Evolutionary conservation across 1,284 basidiomycete genomes (phyloP).

Genomic region (Malassezia pachydermatis): DNA sequence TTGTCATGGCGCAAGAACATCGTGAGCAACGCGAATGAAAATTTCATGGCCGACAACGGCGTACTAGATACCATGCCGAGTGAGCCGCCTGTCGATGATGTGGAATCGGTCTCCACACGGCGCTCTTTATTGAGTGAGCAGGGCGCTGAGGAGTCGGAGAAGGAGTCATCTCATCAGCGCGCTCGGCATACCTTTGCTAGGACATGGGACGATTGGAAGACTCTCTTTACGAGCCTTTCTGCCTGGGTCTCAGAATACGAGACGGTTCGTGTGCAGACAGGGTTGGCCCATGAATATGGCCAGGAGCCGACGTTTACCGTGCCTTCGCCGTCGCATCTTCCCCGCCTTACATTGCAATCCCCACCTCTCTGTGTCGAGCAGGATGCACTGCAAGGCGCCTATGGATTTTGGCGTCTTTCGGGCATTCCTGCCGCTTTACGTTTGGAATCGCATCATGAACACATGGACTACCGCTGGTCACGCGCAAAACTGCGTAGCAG

Average conservation of each 20-base stretch:
- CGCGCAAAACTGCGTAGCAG: conserved; percentile 24
- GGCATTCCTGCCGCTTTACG: conserved; percentile 39
- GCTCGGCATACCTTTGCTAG: conserved; percentile 3
- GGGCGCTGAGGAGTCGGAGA: no score
- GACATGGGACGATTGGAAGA: conserved; percentile 39
- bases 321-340: neutral
- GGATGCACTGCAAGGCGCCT: conserved; percentile 24
- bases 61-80: neutral
- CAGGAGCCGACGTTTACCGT: neutral
- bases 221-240: conserved; percentile 30
- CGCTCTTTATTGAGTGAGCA: neutral
- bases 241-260: conserved; percentile 42
- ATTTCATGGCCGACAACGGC: neutral
- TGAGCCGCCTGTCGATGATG: neutral
- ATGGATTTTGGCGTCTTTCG: conserved; percentile 30
- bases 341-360: no score
- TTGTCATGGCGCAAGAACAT: conserved; percentile 30
- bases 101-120: neutral
- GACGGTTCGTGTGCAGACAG: conserved; percentile 25
- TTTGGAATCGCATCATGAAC: conserved; percentile 28
- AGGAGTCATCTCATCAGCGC: neutral
- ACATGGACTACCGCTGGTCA: conserved; percentile 39
- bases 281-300: conserved; percentile 28
- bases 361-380: conserved; percentile 21
- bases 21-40: neutral